Conservation (phyloP, 2,329 filamentous ascomycete species). For the Sphaerulina populicola region DNA sequence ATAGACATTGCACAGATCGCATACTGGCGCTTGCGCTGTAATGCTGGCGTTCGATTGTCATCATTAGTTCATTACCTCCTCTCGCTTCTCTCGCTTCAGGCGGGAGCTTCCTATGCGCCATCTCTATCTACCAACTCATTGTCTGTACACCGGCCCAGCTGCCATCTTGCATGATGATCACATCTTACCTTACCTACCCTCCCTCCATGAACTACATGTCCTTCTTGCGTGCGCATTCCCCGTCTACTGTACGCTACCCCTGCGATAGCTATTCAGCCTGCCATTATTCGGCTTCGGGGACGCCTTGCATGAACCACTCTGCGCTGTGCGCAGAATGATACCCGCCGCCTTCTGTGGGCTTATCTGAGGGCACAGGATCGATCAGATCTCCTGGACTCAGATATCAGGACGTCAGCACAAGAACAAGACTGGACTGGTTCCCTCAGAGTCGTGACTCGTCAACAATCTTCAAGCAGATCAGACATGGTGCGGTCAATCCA, state of each 20-base stretch:
- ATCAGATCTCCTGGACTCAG: neutral
- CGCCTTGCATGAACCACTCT: conserved; percentile 15
- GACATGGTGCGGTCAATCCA: conserved; percentile 2
- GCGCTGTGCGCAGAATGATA: conserved; percentile 21
- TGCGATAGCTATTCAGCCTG: conserved; percentile 1
- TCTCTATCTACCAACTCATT: too few species aligned
- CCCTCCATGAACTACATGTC: too few species aligned
- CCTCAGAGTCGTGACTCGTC: neutral
- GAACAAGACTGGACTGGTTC: neutral
- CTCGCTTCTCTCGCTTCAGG: too few species aligned
- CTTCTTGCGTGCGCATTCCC: too few species aligned
- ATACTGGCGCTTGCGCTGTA: too few species aligned
- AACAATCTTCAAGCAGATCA: neutral
- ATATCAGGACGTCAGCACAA: neutral
- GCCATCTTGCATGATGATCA: too few species aligned
- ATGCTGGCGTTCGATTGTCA: too few species aligned
- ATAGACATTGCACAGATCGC: too few species aligned
- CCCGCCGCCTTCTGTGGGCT: conserved; percentile 16
- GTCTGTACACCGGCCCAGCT: too few species aligned
- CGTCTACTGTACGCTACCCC: neutral
- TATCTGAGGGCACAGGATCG: neutral
- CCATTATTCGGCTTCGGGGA: conserved; percentile 11
- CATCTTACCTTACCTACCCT: too few species aligned
- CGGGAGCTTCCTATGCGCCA: too few species aligned
- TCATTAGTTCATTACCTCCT: too few species aligned